Percentiles rank a stretch among this genome's conserved stretches.
phyloP scores from a whole-genome alignment of 495 filamentous ascomycete species.

The Penicillium psychrofluorescens region DNA sequence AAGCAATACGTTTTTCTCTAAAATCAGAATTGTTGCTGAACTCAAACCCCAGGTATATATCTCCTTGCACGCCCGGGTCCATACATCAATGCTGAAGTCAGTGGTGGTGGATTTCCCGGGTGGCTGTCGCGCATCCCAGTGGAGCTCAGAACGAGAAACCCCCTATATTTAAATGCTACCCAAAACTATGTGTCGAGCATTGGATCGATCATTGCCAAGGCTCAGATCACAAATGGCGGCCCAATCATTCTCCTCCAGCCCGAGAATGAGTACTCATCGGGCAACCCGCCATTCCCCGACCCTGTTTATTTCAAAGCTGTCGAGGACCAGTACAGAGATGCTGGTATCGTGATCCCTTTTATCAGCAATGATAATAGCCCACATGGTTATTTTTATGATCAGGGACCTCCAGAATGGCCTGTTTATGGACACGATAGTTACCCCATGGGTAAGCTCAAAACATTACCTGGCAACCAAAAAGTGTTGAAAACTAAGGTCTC shows the following conservation, averaged over 20 bases:
- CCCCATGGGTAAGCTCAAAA: conserved; percentile 23
- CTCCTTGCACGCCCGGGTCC: conserved; percentile 65
- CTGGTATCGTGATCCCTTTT: conserved; percentile 65
- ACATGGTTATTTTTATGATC: conserved; percentile 52
- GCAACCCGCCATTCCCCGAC: conserved; percentile 44
- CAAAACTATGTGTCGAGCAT: conserved; percentile 47
- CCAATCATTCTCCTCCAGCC: conserved; percentile 72
- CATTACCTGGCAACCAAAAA: no score
- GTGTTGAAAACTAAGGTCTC: no score
- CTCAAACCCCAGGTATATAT: conserved; percentile 45
- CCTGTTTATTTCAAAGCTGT: conserved; percentile 62
- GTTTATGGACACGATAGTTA: conserved; percentile 76
- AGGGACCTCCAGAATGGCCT: conserved; percentile 55
- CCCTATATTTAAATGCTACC: conserved; percentile 58
- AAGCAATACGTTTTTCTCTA: no score
- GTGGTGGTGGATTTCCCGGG: conserved; percentile 57
- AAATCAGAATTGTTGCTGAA: no score
- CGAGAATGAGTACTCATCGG: conserved; percentile 63
- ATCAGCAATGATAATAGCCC: conserved; percentile 66
- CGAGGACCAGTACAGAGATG: conserved; percentile 56
- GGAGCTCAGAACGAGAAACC: conserved; percentile 49
- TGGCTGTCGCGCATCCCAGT: conserved; percentile 60
- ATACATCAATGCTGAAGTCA: conserved; percentile 61
- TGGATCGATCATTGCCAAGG: conserved; percentile 57
- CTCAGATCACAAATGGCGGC: conserved; percentile 73